Evolutionary conservation across 1,139 yeast genomes (phyloP).

Genomic region (Williopsis jadinii): DNA sequence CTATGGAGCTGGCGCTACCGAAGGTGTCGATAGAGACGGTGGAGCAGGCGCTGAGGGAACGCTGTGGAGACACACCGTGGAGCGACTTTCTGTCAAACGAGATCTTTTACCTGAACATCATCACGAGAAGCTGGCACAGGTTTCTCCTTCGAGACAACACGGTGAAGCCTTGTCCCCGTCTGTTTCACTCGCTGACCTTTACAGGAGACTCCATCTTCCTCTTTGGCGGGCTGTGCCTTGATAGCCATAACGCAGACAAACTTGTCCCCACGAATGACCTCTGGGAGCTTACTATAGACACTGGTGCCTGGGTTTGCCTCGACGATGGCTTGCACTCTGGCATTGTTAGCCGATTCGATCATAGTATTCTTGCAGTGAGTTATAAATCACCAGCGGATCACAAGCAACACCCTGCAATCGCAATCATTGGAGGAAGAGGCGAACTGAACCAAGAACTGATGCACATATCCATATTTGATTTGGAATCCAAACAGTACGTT

Average conservation of each 20-base stretch:
- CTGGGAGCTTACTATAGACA: slow-evolving; percentile 55
- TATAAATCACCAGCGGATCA: slow-evolving; percentile 36
- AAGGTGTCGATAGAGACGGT: slow-evolving; percentile 30
- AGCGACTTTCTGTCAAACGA: slow-evolving; percentile 38
- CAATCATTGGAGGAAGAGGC: slow-evolving; percentile 58
- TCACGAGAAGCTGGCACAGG: slow-evolving; percentile 50
- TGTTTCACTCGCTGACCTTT: slow-evolving; percentile 52
- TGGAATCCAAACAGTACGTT: slow-evolving; percentile 41
- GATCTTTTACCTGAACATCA: slow-evolving; percentile 47
- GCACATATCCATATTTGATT: slow-evolving; percentile 46
- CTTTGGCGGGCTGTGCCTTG: slow-evolving; percentile 52
- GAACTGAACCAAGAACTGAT: slow-evolving; percentile 33
- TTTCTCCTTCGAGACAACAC: slow-evolving; percentile 22
- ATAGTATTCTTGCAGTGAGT: slow-evolving; percentile 40
- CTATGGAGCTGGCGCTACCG: slow-evolving; percentile 44
- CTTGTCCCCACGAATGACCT: slow-evolving; percentile 52
- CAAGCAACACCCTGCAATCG: slow-evolving; percentile 45
- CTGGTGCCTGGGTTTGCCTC: slow-evolving; percentile 44
- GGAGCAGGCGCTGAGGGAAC: slow-evolving; percentile 7
- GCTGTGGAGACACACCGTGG: not conserved
- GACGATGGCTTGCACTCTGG: slow-evolving; percentile 34
- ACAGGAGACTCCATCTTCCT: slow-evolving; percentile 44
- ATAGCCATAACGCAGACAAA: slow-evolving; percentile 20
- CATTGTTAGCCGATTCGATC: slow-evolving; percentile 39
- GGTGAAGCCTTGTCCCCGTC: slow-evolving; percentile 42